Conservation (phyloP, 805 yeast species). For the Candida tammaniensis region DNA sequence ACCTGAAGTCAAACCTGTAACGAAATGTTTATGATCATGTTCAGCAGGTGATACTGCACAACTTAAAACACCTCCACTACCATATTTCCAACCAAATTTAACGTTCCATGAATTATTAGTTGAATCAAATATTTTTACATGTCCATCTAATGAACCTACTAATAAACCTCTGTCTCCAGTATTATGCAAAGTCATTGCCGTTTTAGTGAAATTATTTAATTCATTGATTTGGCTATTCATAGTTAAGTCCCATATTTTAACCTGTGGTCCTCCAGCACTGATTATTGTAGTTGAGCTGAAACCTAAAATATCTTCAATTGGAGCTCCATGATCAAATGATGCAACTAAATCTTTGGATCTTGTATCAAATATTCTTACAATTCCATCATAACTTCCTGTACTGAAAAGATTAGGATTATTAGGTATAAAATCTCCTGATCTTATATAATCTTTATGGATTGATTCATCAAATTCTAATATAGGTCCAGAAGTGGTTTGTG, state of each 20-base stretch:
- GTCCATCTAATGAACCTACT: slow-evolving; percentile 96
- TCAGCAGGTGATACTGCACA: slow-evolving; percentile 84
- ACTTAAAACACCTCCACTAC: slow-evolving; percentile 79
- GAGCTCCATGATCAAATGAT: slow-evolving; percentile 63
- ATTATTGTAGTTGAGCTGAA: slow-evolving; percentile 72
- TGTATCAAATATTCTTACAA: slow-evolving; percentile 79
- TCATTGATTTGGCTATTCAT: slow-evolving; percentile 71
- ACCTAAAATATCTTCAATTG: slow-evolving; percentile 83
- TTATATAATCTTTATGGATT: slow-evolving; percentile 85
- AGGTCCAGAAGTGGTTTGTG: slow-evolving; percentile 69
- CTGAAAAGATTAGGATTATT: slow-evolving; percentile 73
- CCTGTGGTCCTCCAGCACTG: slow-evolving; percentile 75
- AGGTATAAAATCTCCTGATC: slow-evolving; percentile 78
- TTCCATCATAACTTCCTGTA: slow-evolving; percentile 93
- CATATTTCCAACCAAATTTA: slow-evolving; percentile 96
- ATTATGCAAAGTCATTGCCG: slow-evolving; percentile 79
- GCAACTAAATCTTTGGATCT: slow-evolving; percentile 61
- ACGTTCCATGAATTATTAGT: slow-evolving; percentile 74
- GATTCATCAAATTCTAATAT: slow-evolving; percentile 53
- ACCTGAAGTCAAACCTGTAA: slow-evolving; percentile 89
- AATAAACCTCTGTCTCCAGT: slow-evolving; percentile 77
- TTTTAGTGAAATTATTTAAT: slow-evolving; percentile 85
- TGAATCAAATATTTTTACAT: slow-evolving; percentile 90
- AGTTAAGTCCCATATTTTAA: slow-evolving; percentile 89
- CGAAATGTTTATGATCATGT: slow-evolving; percentile 66